A percentile compares a stretch with the other conserved stretches of the same genome.
Evolutionary conservation across 352 stramenopile genomes (phyloP).

Genomic region (Phytophthora cryptogea): DNA sequence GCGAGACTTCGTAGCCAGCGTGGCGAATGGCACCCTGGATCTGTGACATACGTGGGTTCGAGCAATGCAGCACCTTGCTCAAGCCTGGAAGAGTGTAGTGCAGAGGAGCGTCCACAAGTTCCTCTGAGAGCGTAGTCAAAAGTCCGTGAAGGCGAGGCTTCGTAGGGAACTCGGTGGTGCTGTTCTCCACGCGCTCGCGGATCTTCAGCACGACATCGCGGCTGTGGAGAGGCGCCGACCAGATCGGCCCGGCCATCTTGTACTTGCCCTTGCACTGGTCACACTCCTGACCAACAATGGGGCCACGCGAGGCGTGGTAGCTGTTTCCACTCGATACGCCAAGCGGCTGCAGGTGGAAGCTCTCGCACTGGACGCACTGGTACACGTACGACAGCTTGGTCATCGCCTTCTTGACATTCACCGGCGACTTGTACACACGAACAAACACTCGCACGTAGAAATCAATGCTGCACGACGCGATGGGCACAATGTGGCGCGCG

Average conservation of each 20-base stretch:
- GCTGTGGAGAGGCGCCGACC: slow-evolving; percentile 97
- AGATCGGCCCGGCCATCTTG: slow-evolving; percentile 97
- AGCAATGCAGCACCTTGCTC: slow-evolving; percentile 93
- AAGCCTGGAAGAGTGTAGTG: slow-evolving; percentile 97
- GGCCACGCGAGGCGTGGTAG: slow-evolving; percentile 80
- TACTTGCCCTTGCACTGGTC: slow-evolving; percentile 86
- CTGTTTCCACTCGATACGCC: slow-evolving; percentile 88
- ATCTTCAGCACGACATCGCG: slow-evolving; percentile 86
- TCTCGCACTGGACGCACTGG: slow-evolving; percentile 96
- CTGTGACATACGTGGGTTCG: slow-evolving; percentile 92
- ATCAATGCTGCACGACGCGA: slow-evolving; percentile 98
- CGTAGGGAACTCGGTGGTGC: slow-evolving; percentile 89
- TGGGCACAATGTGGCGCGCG: slow-evolving; percentile 95
- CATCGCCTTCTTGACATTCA: slow-evolving; percentile 94
- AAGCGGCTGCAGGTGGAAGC: slow-evolving; percentile 96
- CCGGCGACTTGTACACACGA: slow-evolving; percentile 96
- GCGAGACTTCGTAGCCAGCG: slow-evolving; percentile 96
- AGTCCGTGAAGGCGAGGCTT: slow-evolving; percentile 94
- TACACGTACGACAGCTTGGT: slow-evolving; percentile 90
- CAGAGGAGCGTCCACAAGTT: slow-evolving; percentile 94
- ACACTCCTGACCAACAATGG: slow-evolving; percentile 70
- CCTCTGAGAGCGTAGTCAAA: slow-evolving; percentile 95
- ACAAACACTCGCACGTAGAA: slow-evolving; percentile 99
- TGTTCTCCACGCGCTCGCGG: slow-evolving; percentile 77
- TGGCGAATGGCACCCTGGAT: slow-evolving; percentile 95